A percentile compares a stretch with the other conserved stretches of the same genome.
Evolutionary conservation across 2,329 filamentous ascomycete species (phyloP).

Genomic region (Clonostachys byssicola): DNA sequence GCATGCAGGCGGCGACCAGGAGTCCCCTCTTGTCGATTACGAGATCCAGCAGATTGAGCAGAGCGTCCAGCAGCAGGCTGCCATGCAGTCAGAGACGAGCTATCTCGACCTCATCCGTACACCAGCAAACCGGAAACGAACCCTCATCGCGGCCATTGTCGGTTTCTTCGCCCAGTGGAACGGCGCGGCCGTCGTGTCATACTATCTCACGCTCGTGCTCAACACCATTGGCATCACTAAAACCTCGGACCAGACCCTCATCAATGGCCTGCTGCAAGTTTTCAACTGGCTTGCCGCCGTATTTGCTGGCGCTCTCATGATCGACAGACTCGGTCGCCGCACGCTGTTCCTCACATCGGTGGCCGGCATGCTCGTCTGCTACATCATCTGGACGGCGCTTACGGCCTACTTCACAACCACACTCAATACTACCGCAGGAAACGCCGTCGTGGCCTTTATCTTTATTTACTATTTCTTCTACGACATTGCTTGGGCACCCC

Average conservation of each 20-base stretch:
- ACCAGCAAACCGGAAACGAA: constrained; percentile 14
- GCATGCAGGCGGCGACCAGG: constrained; percentile 31
- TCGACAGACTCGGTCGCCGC: constrained; percentile 34
- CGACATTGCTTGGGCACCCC: constrained; percentile 25
- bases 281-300: constrained; percentile 28
- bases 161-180: constrained; percentile 6
- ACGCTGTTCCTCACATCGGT: constrained; percentile 29
- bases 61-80: too few species aligned
- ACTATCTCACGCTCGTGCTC: constrained; percentile 33
- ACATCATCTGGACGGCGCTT: constrained; percentile 32
- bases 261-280: constrained; percentile 19
- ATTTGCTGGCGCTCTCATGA: constrained; percentile 21
- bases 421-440: constrained; percentile 7
- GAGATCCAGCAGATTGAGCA: constrained; percentile 16
- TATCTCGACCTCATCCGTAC: constrained; percentile 6
- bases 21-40: constrained; percentile 9
- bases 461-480: constrained; percentile 13
- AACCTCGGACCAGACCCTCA: constrained; percentile 17
- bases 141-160: constrained; percentile 9
- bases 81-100: background rate
- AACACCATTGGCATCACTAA: constrained; percentile 29
- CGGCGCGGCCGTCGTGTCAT: constrained; percentile 15
- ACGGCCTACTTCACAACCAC: constrained; percentile 20
- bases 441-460: constrained; percentile 32
- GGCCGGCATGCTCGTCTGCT: constrained; percentile 25